Evolutionary conservation across 202 grass and related monocot genomes (phyloP).

Genomic region (Setaria italica): DNA sequence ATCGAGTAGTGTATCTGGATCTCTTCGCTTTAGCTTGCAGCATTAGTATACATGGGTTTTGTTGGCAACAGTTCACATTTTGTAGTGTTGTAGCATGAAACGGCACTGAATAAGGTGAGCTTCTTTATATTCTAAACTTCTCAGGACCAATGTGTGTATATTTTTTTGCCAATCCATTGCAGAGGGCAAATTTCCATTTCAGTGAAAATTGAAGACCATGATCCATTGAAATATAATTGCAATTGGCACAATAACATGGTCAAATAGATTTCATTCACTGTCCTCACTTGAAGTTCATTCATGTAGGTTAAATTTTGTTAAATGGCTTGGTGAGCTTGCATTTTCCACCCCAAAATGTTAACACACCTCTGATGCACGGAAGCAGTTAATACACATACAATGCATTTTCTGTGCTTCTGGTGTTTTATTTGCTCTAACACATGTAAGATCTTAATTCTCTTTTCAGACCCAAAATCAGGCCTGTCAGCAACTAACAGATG

Average conservation of each 20-base stretch:
- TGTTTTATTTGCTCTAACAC: constrained; percentile 11
- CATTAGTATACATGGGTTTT: background rate
- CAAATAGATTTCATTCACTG: background rate
- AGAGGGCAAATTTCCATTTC: background rate
- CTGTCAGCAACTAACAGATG: constrained; percentile 66
- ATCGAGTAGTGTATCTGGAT: background rate
- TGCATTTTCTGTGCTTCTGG: constrained; percentile 15
- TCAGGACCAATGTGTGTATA: background rate
- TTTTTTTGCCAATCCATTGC: background rate
- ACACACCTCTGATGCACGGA: background rate
- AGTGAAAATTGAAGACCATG: background rate
- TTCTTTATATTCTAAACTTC: constrained; percentile 5
- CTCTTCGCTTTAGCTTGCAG: background rate
- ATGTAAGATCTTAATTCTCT: constrained; percentile 32
- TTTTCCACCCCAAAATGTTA: constrained; percentile 21
- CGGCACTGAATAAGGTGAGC: background rate
- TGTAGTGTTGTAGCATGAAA: constrained; percentile 24
- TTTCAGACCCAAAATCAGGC: constrained; percentile 66
- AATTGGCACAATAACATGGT: constrained; percentile 1
- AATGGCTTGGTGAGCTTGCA: background rate
- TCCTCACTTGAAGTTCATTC: background rate
- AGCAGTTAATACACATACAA: background rate
- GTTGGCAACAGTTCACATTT: background rate
- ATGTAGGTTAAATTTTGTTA: background rate
- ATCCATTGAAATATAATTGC: background rate